phyloP scores from a whole-genome alignment of 2,329 filamentous ascomycete species.

The Colletotrichum ledebouriae region DNA sequence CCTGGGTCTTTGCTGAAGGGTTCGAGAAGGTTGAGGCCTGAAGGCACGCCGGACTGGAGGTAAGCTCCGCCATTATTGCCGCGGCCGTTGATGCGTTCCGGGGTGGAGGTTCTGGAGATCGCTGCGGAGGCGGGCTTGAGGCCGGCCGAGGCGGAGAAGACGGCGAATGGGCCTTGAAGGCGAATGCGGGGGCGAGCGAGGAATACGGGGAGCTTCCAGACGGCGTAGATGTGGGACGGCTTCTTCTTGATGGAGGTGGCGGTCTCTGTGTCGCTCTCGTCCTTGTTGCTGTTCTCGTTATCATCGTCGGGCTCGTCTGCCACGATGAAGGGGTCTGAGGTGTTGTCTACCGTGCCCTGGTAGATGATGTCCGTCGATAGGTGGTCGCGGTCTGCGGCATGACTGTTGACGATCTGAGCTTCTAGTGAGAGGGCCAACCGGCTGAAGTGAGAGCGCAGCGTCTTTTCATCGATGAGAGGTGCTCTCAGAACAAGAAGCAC shows the following conservation, averaged over 20 bases:
- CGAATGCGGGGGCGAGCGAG: slow-evolving; percentile 72
- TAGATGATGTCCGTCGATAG: slow-evolving; percentile 72
- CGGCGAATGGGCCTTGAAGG: slow-evolving; percentile 74
- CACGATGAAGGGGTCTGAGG: slow-evolving; percentile 64
- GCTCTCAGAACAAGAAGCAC: slow-evolving; percentile 78
- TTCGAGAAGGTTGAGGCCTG: slow-evolving; percentile 82
- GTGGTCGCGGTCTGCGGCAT: slow-evolving; percentile 61
- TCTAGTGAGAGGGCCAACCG: slow-evolving; percentile 77
- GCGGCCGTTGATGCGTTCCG: slow-evolving; percentile 40
- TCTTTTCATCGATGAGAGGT: slow-evolving; percentile 68
- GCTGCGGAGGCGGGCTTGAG: slow-evolving; percentile 66
- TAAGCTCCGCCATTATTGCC: slow-evolving; percentile 67
- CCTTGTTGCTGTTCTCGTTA: slow-evolving; percentile 47
- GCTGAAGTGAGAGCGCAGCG: slow-evolving; percentile 70
- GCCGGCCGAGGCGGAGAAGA: slow-evolving; percentile 74
- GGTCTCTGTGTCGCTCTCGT: slow-evolving; percentile 40
- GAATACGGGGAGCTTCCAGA: slow-evolving; percentile 73
- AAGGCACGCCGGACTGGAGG: slow-evolving; percentile 76
- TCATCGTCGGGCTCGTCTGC: slow-evolving; percentile 56
- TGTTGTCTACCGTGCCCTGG: slow-evolving; percentile 64
- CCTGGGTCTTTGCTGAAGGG: slow-evolving; percentile 77
- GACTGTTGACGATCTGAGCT: slow-evolving; percentile 72
- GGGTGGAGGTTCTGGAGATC: slow-evolving; percentile 45
- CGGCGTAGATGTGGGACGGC: slow-evolving; percentile 62
- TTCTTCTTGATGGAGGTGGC: slow-evolving; percentile 42